Evolutionary conservation across 2,329 filamentous ascomycete genomes (phyloP), one percentile per base, ranked within the genome.

Genomic region (Curvularia sp.): DNA sequence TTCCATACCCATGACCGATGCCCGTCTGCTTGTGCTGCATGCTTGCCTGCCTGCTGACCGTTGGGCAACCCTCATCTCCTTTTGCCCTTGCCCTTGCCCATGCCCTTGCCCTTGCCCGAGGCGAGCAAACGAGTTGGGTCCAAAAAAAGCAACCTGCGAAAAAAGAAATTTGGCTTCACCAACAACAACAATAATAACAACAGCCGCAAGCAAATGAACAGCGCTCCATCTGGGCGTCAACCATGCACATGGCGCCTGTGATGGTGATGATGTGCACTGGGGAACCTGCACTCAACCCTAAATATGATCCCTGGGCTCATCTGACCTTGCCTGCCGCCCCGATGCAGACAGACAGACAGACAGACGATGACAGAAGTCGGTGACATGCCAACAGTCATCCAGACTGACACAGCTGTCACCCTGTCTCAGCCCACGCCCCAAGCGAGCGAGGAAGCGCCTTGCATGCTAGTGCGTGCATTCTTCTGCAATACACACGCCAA

Each of bases 341-440:
- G 13, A 6, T n/a, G 32, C 32, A 15, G 30, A 34, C 32, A 34
- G 32, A 32, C 30, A 32, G 9, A 6, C 13, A 34, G 32, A 34
- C n/a, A 13, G 15, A 36, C 32, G n/a, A 32, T 41, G 39, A 42
- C 21, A 21, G 39, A 25, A 19, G 9, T 23, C n/a, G 39, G 39
- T 42, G 39, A 42, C 39, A 42, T 42, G 12, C 39, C 23, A 25
- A 10, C 13, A 25, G 13, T 42, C 39, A 42, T 41, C 38, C 34
- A 48, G 30, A 36, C 39, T 21, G 38, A 45, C 25, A 48, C 36
- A 28, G 13, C 54, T 42, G 53, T 57, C 50, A 49, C 41, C 51
- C 34, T 63, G 63, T 67, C 64, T 66, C 62, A 67, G 61, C 60
- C 53, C 18, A 39, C 42, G 55, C 65, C 60, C 60, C 53, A 66